A percentile compares a stretch with the other conserved stretches of the same genome.
phyloP scores from a whole-genome alignment of 352 stramenopile species.

The Phytophthora sansomeana region DNA sequence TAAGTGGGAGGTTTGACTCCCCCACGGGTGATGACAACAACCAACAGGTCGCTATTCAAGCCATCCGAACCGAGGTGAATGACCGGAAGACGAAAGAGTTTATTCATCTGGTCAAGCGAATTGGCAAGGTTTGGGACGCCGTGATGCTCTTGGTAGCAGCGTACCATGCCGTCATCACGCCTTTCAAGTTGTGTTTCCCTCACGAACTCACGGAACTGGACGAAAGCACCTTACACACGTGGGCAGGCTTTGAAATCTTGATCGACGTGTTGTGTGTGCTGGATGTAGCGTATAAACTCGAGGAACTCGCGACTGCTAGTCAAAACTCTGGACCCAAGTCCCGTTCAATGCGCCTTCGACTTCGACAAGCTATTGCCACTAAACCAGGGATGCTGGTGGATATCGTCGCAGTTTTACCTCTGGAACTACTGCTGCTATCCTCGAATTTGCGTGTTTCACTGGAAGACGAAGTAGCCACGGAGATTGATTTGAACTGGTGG shows the following conservation, averaged over 20 bases:
- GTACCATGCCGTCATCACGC: constrained; percentile 53
- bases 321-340: constrained; percentile 29
- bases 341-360: constrained; percentile 32
- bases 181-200: constrained; percentile 70
- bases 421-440: constrained; percentile 52
- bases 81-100: constrained; percentile 51
- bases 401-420: constrained; percentile 49
- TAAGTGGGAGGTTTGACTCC: no score
- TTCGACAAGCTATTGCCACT: constrained; percentile 11
- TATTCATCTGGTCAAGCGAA: constrained; percentile 41
- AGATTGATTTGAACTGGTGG: constrained; percentile 38
- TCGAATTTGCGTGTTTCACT: constrained; percentile 24
- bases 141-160: constrained; percentile 54
- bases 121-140: constrained; percentile 61
- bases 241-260: constrained; percentile 62
- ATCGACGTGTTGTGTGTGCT: constrained; percentile 56
- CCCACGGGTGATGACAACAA: constrained; percentile 7
- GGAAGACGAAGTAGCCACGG: background rate
- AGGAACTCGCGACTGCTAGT: constrained; percentile 46
- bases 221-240: constrained; percentile 29
- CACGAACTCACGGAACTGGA: constrained; percentile 47
- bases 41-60: no score
- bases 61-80: constrained; percentile 17
- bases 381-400: constrained; percentile 52
- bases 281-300: constrained; percentile 53